A percentile compares a stretch with the other conserved stretches of the same genome.
Evolutionary conservation across 2,329 filamentous ascomycete genomes (phyloP).

Genomic region (Alternaria postmessia): DNA sequence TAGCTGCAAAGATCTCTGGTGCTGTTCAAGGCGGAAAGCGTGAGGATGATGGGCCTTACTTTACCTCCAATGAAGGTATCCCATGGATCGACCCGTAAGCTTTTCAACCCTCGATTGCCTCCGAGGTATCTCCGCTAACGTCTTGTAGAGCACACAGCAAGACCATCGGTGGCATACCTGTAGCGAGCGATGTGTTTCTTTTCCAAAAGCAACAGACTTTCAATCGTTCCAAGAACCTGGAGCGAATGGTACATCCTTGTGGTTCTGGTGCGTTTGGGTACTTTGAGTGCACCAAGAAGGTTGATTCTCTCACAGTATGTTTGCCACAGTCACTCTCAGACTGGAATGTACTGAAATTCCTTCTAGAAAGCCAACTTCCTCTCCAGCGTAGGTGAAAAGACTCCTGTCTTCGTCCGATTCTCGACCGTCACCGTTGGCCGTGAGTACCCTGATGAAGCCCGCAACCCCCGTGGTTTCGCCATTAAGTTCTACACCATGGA

Average conservation of each 20-base stretch:
- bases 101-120: neutral
- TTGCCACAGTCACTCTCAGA: neutral
- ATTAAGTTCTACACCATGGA: slow-evolving; percentile 61
- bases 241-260: slow-evolving; percentile 54
- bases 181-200: slow-evolving; percentile 61
- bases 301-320: slow-evolving; percentile 42
- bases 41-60: slow-evolving; percentile 60
- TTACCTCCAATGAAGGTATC: slow-evolving; percentile 64
- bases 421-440: slow-evolving; percentile 56
- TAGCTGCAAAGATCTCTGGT: slow-evolving; percentile 61
- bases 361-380: slow-evolving; percentile 54
- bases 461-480: slow-evolving; percentile 59
- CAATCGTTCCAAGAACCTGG: slow-evolving; percentile 64
- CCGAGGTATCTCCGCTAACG: neutral
- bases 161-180: slow-evolving; percentile 61
- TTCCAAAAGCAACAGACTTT: slow-evolving; percentile 65
- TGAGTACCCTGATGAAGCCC: slow-evolving; percentile 56
- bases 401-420: slow-evolving; percentile 56
- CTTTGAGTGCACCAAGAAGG: slow-evolving; percentile 56
- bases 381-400: slow-evolving; percentile 51
- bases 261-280: slow-evolving; percentile 57
- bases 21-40: slow-evolving; percentile 56
- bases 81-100: slow-evolving; percentile 59
- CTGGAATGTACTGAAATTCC: neutral
- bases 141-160: slow-evolving; percentile 56